Base-by-base conservation (phyloP, 768 basidiomycete genomes). In the Boletus tylopilopsis region DNA sequence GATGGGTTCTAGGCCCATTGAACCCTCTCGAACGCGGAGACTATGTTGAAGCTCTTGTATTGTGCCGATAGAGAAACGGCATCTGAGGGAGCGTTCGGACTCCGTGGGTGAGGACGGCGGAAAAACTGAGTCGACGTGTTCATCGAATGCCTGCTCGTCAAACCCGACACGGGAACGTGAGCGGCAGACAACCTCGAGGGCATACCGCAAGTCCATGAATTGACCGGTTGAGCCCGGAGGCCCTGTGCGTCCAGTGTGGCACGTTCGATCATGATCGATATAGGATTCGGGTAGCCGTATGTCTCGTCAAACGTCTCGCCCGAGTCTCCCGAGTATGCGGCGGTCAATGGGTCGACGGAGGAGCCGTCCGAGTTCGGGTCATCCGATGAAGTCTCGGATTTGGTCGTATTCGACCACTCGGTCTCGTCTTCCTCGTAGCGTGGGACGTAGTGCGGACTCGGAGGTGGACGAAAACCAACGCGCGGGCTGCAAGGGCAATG, bases 1-100 rank as follows among this genome's bases (percentile, higher is more conserved):
- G 5, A 66, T 55, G 3, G 64, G 66, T 1, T 30, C 0, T 6
- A 61, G 66, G 42, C 27, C 50, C 0, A 57, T 61, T 4, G 12
- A 29, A 18, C 3, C 22, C 53, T 54, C 61, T 16, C 45, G 19
- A 2, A 1, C 10, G n/a, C 7, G 7, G 11, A 67, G 45, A 5
- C 45, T 47, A 1, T 11, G 11, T 24, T 51, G 64, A 11, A 66
- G 22, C 16, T 15, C 18, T 19, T 47, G n/a, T 15, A 66, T 38
- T 21, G 42, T 12, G 9, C 29, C 21, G 19, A 61, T 43, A 0
- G 58, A 19, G 40, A 53, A 67, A 12, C 3, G 8, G 15, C 45
- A 49, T 9, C 46, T 25, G 12, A 16, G 3, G 10, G 1, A 7
- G 33, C 13, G 33, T 7, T 18, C n/a, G n/a, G 33, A 16, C 8